Base-by-base conservation (phyloP, 371 early-diverging fungal species). In the Mortierella sp. region DNA sequence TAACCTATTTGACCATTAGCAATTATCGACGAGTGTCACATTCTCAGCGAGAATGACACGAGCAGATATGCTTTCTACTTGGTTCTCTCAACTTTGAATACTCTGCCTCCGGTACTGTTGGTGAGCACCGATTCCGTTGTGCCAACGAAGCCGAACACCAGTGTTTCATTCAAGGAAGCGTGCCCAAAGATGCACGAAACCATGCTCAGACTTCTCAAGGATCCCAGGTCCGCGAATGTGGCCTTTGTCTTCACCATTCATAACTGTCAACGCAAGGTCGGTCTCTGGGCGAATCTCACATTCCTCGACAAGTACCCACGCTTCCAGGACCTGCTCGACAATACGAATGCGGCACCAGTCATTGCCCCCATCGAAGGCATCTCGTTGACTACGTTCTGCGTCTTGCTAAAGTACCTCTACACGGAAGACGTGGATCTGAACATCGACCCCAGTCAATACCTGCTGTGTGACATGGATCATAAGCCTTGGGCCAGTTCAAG, bases 151-250 rank as follows among this genome's bases (percentile, higher is more conserved):
- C n/a, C n/a, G n/a, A n/a, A n/a, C n/a, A n/a, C n/a, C n/a, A n/a
- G n/a, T n/a, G n/a, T n/a, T 12, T 44, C 44, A n/a, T 44, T 44
- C 44, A 44, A n/a, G 19, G 44, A 44, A 5, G n/a, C 19, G n/a
- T 44, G 7, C 19, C 44, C 44, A n/a, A 19, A 44, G n/a, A 44
- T 5, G n/a, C 19, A 44, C n/a, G 12, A 44, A 19, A 19, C 12
- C n/a, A 44, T 46, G 47, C 47, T 46, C 47, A 24, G 21, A 13
- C 29, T 62, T 19, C 54, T 61, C n/a, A 12, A n/a, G 1, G 62
- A 62, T 3, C 19, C 29, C 29, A 25, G 46, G n/a, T 62, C 48
- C 1, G 54, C 54, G 21, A 54, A 62, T n/a, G 21, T 16, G 7
- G 37, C 25, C 3, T 62, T 62, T 17, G 19, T 54, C 14, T 62